Conservation (phyloP, 2,329 filamentous ascomycete species). For the Karstenula rhodostoma region DNA sequence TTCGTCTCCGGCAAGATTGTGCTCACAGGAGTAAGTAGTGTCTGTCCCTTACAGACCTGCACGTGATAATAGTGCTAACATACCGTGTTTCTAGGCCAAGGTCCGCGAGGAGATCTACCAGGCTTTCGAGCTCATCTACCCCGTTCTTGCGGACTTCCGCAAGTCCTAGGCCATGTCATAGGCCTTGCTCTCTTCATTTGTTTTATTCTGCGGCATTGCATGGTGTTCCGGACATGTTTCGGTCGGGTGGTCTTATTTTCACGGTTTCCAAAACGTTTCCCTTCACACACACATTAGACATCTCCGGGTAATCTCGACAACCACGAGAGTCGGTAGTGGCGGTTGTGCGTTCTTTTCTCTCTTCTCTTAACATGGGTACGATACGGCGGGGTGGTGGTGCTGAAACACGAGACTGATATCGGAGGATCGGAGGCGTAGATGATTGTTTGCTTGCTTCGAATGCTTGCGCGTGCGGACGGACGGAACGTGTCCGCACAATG, state of each 20-base stretch:
- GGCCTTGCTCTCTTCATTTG: constrained; percentile 25
- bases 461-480: constrained; percentile 15
- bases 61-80: constrained; percentile 4
- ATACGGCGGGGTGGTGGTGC: constrained; percentile 29
- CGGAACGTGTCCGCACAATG: constrained; percentile 41
- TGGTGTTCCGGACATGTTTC: constrained; percentile 40
- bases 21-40: constrained; percentile 16
- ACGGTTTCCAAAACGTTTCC: constrained; percentile 37
- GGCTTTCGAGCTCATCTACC: constrained; percentile 49
- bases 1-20: constrained; percentile 86
- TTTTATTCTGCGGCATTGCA: constrained; percentile 51
- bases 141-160: constrained; percentile 63
- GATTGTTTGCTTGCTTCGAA: constrained; percentile 9
- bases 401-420: constrained; percentile 35
- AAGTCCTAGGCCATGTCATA: constrained; percentile 58
- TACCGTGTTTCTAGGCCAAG: constrained; percentile 58
- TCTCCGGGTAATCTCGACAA: constrained; percentile 41
- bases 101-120: constrained; percentile 89
- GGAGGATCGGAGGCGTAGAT: constrained; percentile 11
- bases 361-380: constrained; percentile 37
- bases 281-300: constrained; percentile 40
- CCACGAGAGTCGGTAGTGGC: constrained; percentile 24
- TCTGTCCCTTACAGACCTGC: not conserved
- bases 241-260: constrained; percentile 29
- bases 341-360: constrained; percentile 18